A percentile compares a stretch with the other conserved stretches of the same genome.
Evolutionary conservation across 2,329 filamentous ascomycete genomes (phyloP).

Genomic region (Teratosphaeria destructans): DNA sequence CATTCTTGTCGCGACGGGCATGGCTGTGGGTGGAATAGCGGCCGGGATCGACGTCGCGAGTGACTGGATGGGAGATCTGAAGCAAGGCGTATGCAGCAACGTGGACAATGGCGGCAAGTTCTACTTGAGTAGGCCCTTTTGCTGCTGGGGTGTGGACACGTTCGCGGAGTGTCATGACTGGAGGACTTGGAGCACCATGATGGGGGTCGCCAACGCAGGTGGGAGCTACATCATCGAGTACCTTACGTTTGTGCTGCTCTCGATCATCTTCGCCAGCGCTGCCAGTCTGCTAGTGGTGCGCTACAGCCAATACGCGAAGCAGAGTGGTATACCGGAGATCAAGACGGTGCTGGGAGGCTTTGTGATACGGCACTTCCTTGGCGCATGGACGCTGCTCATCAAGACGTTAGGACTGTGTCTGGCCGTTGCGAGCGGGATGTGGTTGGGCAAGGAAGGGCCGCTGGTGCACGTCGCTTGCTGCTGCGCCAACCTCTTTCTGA

Average conservation of each 20-base stretch:
- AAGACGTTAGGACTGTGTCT: constrained; percentile 86
- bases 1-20: constrained; percentile 72
- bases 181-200: constrained; percentile 70
- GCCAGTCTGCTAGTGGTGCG: constrained; percentile 72
- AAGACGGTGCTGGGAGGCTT: constrained; percentile 93
- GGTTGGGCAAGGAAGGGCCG: constrained; percentile 93
- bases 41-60: constrained; percentile 83
- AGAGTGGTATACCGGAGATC: constrained; percentile 95
- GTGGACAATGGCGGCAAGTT: constrained; percentile 68
- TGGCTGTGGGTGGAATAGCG: constrained; percentile 73
- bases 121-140: constrained; percentile 84
- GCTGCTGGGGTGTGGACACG: constrained; percentile 81
- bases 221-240: constrained; percentile 80
- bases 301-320: constrained; percentile 80
- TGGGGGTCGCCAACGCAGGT: constrained; percentile 54
- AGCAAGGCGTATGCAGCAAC: constrained; percentile 75
- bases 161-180: constrained; percentile 75
- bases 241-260: constrained; percentile 74
- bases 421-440: constrained; percentile 86
- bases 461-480: constrained; percentile 95
- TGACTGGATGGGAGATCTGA: constrained; percentile 88
- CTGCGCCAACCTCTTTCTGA: constrained; percentile 89
- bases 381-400: constrained; percentile 75
- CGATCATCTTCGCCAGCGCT: constrained; percentile 70
- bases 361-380: constrained; percentile 78